Conservation (phyloP, 352 stramenopile genomes). For the Phytophthora kernoviae region DNA sequence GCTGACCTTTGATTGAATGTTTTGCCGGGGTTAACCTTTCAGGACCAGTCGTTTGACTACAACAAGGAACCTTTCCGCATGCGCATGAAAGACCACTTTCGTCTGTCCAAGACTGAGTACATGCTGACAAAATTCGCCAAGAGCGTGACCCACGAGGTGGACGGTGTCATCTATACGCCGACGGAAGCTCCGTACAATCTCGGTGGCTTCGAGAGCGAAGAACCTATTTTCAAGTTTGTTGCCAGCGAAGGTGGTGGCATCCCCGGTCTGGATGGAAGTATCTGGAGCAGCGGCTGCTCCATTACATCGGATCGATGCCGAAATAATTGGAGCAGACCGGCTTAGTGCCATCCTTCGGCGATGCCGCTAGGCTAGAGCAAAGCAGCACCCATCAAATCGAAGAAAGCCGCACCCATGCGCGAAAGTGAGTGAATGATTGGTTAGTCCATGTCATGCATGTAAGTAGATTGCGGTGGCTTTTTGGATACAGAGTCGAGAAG, state of each 20-base stretch:
- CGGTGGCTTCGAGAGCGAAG: conserved; percentile 82
- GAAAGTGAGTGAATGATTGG: conserved; percentile 73
- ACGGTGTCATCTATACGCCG: conserved; percentile 88
- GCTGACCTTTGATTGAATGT: not conserved
- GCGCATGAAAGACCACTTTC: conserved; percentile 91
- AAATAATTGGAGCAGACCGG: conserved; percentile 38
- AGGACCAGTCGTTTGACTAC: conserved; percentile 84
- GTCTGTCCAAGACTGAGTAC: conserved; percentile 85
- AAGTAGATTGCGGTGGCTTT: conserved; percentile 38
- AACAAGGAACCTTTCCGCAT: conserved; percentile 84
- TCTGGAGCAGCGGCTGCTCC: conserved; percentile 75
- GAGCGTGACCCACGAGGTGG: conserved; percentile 85
- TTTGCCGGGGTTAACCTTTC: not conserved
- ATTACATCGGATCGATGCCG: conserved; percentile 82
- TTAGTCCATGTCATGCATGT: conserved; percentile 62
- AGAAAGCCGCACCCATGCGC: conserved; percentile 59
- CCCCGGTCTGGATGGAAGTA: conserved; percentile 80
- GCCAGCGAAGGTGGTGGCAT: conserved; percentile 84
- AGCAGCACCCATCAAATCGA: conserved; percentile 15
- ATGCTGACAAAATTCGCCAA: conserved; percentile 87
- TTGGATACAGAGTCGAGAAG: conserved; percentile 30
- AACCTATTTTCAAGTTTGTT: conserved; percentile 90
- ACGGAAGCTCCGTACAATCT: conserved; percentile 86
- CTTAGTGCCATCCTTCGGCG: conserved; percentile 22
- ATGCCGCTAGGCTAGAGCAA: conserved; percentile 17